Evolutionary conservation across 2,329 filamentous ascomycete genomes (phyloP).

Genomic region (Cryphonectria nitschkei): DNA sequence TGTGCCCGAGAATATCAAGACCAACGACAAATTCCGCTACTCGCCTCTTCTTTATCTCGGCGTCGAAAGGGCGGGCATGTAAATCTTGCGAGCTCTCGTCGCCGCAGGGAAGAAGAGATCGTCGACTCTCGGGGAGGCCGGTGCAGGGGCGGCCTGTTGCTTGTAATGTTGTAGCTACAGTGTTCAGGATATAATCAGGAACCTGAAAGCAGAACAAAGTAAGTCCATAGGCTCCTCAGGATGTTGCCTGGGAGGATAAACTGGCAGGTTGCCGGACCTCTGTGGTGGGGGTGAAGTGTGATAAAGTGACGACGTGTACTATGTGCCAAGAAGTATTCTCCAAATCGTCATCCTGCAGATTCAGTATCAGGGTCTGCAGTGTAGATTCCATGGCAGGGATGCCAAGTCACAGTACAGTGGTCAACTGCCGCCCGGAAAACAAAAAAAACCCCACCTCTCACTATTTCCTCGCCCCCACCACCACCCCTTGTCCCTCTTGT

Average conservation of each 20-base stretch:
- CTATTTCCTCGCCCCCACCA: background rate
- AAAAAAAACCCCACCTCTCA: no score
- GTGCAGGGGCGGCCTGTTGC: background rate
- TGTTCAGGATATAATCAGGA: background rate
- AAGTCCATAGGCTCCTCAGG: background rate
- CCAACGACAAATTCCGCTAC: background rate
- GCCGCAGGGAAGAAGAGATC: background rate
- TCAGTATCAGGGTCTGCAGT: background rate
- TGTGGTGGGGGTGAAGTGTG: background rate
- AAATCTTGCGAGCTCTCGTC: background rate
- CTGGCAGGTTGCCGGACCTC: background rate
- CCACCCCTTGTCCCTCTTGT: background rate
- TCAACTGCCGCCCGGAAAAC: background rate
- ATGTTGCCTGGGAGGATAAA: background rate
- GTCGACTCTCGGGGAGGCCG: background rate
- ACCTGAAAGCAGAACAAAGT: background rate
- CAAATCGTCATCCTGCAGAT: slow-evolving; percentile 2
- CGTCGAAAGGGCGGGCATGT: background rate
- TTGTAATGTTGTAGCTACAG: background rate
- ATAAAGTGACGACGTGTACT: background rate
- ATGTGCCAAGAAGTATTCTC: background rate
- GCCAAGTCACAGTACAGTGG: background rate
- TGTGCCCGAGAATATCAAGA: background rate
- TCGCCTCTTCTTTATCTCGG: background rate
- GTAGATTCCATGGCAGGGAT: background rate